Percentiles rank a stretch among this genome's conserved stretches.
These are phyloP conservation scores for Suillus subalutaceus DNA, from an alignment of 768 basidiomycete species.

Conservation along the genomic window DNA sequence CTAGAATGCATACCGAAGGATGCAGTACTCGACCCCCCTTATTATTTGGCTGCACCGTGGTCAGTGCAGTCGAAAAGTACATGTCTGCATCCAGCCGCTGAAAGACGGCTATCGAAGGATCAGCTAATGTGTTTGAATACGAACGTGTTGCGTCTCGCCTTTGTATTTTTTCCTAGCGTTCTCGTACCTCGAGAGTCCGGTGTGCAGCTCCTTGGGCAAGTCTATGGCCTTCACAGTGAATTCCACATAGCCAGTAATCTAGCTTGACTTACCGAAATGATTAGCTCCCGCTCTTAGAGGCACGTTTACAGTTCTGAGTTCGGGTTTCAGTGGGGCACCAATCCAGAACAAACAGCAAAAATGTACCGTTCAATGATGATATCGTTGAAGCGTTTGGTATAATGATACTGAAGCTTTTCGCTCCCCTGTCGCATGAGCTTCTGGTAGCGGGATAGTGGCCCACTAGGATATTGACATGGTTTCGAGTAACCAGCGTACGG, in stretches of 20 bases:
- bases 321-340: background rate
- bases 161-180: slow-evolving; percentile 28
- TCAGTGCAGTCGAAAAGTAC: slow-evolving; percentile 68
- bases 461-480: slow-evolving; percentile 43
- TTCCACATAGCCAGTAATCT: background rate
- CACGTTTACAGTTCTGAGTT: slow-evolving; percentile 36
- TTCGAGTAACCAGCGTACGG: slow-evolving; percentile 50
- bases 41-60: slow-evolving; percentile 50
- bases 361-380: slow-evolving; percentile 56
- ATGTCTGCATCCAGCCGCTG: slow-evolving; percentile 55
- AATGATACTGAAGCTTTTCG: slow-evolving; percentile 54
- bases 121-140: background rate
- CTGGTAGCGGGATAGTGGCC: slow-evolving; percentile 50
- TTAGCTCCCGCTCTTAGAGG: slow-evolving; percentile 54
- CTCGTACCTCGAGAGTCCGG: slow-evolving; percentile 36
- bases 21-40: slow-evolving; percentile 51
- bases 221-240: slow-evolving; percentile 32
- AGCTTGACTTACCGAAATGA: slow-evolving; percentile 46
- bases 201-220: slow-evolving; percentile 44
- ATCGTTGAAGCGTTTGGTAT: slow-evolving; percentile 46
- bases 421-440: slow-evolving; percentile 37
- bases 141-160: slow-evolving; percentile 23
- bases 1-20: slow-evolving; percentile 40
- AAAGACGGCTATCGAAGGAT: slow-evolving; percentile 45
- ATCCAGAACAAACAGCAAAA: background rate